phyloP scores from a whole-genome alignment of 495 filamentous ascomycete genomes.

The Hypoxylon crocopeplum region DNA sequence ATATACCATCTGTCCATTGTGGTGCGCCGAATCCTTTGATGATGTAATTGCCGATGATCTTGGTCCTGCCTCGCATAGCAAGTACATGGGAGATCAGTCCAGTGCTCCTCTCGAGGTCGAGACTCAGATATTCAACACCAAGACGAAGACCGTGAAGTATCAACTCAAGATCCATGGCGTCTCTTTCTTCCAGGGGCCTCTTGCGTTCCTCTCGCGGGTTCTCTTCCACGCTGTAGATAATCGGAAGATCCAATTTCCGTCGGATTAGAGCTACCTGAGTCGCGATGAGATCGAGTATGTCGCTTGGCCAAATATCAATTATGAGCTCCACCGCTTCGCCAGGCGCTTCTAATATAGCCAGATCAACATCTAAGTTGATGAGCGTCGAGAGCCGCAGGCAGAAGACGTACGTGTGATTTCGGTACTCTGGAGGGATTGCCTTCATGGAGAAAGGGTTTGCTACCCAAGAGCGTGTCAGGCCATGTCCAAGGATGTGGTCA shows the following conservation, averaged over 20 bases:
- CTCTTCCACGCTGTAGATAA: constrained; percentile 72
- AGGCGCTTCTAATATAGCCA: constrained; percentile 70
- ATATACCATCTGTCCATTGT: constrained; percentile 68
- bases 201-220: constrained; percentile 54
- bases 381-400: constrained; percentile 69
- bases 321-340: constrained; percentile 77
- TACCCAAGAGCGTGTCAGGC: constrained; percentile 61
- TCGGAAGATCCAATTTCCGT: constrained; percentile 68
- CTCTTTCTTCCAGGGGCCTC: constrained; percentile 44
- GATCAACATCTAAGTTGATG: constrained; percentile 57
- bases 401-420: constrained; percentile 70
- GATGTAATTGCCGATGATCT: constrained; percentile 74
- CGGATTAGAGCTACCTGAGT: constrained; percentile 65
- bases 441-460: constrained; percentile 76
- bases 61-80: constrained; percentile 66
- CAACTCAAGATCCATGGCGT: constrained; percentile 64
- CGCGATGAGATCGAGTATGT: constrained; percentile 59
- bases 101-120: constrained; percentile 67
- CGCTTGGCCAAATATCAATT: constrained; percentile 66
- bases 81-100: constrained; percentile 61
- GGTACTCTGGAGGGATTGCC: constrained; percentile 69
- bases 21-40: constrained; percentile 56
- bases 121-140: constrained; percentile 73
- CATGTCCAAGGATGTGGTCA: constrained; percentile 66
- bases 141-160: constrained; percentile 73